Evolutionary conservation across 352 stramenopile species (phyloP), one percentile per base, ranked within the genome.

Genomic region (Phytophthora kernoviae): DNA sequence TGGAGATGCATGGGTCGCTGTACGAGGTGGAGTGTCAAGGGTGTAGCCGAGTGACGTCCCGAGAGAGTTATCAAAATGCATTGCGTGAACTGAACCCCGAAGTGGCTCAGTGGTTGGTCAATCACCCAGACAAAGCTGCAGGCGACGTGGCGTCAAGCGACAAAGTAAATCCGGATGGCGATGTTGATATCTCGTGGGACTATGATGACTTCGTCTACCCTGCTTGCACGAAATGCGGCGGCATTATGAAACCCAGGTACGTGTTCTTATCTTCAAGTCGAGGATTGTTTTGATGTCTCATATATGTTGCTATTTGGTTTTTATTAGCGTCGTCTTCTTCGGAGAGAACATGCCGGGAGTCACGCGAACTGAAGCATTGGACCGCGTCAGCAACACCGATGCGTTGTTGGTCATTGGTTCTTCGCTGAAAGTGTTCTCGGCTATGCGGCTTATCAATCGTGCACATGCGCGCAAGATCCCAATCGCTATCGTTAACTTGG

Each of bases 261-360:
- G 70, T 73, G 17, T 33, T 20, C 48, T 54, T 17, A 39, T 43
- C 11, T 5, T 40, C 2, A 39, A 51, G 17, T 36, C 14, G 21
- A 34, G 10, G 14, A n/a, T n/a, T n/a, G n/a, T n/a, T n/a, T n/a
- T 21, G 14, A 44, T 12, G n/a, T 17, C n/a, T 51, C 37, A 26
- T 34, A 18, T 4, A 30, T 37, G 11, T 1, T 60, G 37, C 42
- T 52, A 33, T 46, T 48, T 24, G 18, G 7, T 64, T 14, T 34
- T 50, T 50, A 21, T n/a, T 10, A 88, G 79, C 48, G 96, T 99
- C 34, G 94, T 99, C 5, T 99, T 99, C 67, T 99, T 99, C 71
- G 96, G 97, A 5, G 97, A 98, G 60, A 96, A 90, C 54, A 96
- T 99, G 65, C 94, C 95, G 1, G 70, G 67, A 14, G 48, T 76